Evolutionary conservation across 2,329 filamentous ascomycete species (phyloP).

Genomic region (Penicillium sp.): DNA sequence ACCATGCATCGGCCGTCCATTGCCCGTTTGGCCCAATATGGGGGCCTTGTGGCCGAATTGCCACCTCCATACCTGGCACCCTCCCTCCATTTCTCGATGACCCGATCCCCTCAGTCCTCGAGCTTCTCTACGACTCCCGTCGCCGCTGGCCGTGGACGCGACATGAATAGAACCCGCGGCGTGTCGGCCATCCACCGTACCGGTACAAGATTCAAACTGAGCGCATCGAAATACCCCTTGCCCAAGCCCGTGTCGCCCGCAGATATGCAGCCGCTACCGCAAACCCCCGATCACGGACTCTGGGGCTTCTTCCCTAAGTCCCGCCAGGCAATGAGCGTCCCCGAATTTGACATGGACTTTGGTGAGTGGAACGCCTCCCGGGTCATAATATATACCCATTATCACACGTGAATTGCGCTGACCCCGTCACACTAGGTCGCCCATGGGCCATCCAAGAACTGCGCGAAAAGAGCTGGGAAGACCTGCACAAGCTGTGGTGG

Average conservation of each 20-base stretch:
- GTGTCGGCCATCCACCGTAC: slow-evolving; percentile 77
- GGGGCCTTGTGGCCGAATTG: slow-evolving; percentile 36
- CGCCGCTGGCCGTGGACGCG: slow-evolving; percentile 55
- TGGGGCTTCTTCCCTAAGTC: slow-evolving; percentile 85
- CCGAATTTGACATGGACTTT: slow-evolving; percentile 67
- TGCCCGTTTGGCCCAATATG: slow-evolving; percentile 34
- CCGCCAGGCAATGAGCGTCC: slow-evolving; percentile 66
- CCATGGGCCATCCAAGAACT: slow-evolving; percentile 84
- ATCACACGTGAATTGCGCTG: slow-evolving; percentile 6
- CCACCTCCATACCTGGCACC: slow-evolving; percentile 48
- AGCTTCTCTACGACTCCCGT: slow-evolving; percentile 57
- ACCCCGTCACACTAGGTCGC: slow-evolving; percentile 53
- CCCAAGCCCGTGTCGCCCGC: slow-evolving; percentile 67
- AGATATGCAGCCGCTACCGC: slow-evolving; percentile 47
- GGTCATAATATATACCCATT: background rate
- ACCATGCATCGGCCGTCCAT: slow-evolving; percentile 40
- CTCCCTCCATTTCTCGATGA: slow-evolving; percentile 37
- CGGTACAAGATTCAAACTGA: slow-evolving; percentile 71
- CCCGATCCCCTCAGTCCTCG: slow-evolving; percentile 32
- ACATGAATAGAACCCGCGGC: slow-evolving; percentile 77
- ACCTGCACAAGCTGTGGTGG: slow-evolving; percentile 92
- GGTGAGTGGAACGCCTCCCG: slow-evolving; percentile 46
- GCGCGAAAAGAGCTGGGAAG: slow-evolving; percentile 86
- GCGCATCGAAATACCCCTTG: slow-evolving; percentile 68
- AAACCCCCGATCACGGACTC: slow-evolving; percentile 76